A percentile compares a stretch with the other conserved stretches of the same genome.
Evolutionary conservation across 805 yeast species (phyloP).

Genomic region (Suhomyces kilbournensis): DNA sequence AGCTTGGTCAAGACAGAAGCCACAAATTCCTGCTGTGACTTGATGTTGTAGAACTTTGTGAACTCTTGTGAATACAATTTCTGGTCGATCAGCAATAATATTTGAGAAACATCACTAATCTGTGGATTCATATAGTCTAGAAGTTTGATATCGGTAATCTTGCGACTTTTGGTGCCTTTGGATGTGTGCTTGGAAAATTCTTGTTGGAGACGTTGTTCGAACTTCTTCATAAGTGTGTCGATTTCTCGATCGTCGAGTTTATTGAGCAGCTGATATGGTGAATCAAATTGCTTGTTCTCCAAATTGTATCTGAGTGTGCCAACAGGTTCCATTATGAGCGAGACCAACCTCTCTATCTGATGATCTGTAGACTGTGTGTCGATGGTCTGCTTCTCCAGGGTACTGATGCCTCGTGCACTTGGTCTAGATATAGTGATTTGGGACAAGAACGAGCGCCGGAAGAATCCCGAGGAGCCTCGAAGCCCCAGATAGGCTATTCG

Average conservation of each 20-base stretch:
- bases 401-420: neutral
- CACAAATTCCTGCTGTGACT: constrained; percentile 18
- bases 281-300: neutral
- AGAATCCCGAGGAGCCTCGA: neutral
- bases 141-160: neutral
- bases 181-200: neutral
- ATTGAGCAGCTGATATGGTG: constrained; percentile 5
- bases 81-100: constrained; percentile 17
- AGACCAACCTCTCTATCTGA: neutral
- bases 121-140: constrained; percentile 25
- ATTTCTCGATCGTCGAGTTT: constrained; percentile 1
- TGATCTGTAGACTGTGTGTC: neutral
- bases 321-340: neutral
- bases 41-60: constrained; percentile 13
- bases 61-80: constrained; percentile 20
- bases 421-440: neutral
- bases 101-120: constrained; percentile 16
- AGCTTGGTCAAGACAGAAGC: constrained; percentile 20
- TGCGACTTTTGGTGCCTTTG: neutral
- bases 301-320: neutral
- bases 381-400: neutral
- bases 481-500: neutral
- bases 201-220: neutral
- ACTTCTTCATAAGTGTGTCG: neutral
- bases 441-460: neutral